phyloP scores from a whole-genome alignment of 1,284 basidiomycete genomes.

The Moesziomyces parantarcticus region DNA sequence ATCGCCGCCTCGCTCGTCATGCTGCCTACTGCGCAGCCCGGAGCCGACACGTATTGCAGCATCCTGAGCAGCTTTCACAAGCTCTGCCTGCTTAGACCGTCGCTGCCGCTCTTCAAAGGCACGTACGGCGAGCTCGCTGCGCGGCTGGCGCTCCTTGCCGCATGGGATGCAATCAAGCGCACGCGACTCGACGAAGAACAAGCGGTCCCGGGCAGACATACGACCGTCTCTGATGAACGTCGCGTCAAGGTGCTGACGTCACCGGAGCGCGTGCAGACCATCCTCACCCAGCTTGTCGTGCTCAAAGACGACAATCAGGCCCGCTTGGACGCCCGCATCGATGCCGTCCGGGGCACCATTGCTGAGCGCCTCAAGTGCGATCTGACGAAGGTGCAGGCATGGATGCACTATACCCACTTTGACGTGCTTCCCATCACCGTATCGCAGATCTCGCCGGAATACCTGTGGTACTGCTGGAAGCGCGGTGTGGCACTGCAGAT shows the following conservation, averaged over 20 bases:
- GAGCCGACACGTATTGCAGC: neutral
- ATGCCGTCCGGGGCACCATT: neutral
- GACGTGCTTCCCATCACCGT: slow-evolving; percentile 8
- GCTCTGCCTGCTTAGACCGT: slow-evolving; percentile 1
- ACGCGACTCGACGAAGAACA: too few species aligned
- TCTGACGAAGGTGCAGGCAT: neutral
- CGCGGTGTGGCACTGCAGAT: slow-evolving; percentile 22
- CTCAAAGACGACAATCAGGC: neutral
- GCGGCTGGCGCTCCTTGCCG: slow-evolving; percentile 10
- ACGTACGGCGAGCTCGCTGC: slow-evolving; percentile 10
- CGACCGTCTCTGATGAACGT: too few species aligned
- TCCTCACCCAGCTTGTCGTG: neutral
- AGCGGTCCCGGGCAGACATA: neutral
- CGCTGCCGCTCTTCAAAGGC: slow-evolving; percentile 6
- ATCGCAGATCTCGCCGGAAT: slow-evolving; percentile 14
- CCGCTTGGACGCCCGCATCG: too few species aligned
- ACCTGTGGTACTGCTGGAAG: slow-evolving; percentile 38
- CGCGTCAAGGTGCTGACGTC: neutral
- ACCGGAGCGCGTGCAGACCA: slow-evolving; percentile 3
- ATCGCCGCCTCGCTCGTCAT: slow-evolving; percentile 16
- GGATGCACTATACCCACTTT: slow-evolving; percentile 28
- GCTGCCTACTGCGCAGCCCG: neutral
- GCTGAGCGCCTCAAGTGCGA: neutral
- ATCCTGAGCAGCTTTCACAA: slow-evolving; percentile 4
- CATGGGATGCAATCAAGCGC: slow-evolving; percentile 22